Percentiles rank a stretch among this genome's conserved stretches.
These are phyloP conservation scores for Trypanosomatidae sp. DNA, from an alignment of 208 protist species.

Conservation along the genomic window DNA sequence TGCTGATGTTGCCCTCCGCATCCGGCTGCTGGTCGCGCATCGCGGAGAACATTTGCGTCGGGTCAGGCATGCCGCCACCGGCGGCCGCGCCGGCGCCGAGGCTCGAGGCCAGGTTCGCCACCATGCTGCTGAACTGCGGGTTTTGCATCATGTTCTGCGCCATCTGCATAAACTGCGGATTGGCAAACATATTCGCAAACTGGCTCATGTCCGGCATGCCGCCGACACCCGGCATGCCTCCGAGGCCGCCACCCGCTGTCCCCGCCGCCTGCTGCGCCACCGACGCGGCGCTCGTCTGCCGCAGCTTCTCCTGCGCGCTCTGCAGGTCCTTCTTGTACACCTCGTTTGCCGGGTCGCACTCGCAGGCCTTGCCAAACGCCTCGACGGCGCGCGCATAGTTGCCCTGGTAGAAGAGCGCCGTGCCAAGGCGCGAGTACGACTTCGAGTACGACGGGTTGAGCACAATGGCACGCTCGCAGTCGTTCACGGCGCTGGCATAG, in stretches of 20 bases:
- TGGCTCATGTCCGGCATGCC: slow-evolving; percentile 71
- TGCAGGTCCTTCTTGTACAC: slow-evolving; percentile 88
- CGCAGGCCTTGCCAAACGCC: slow-evolving; percentile 80
- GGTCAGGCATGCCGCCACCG: neutral
- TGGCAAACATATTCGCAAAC: slow-evolving; percentile 77
- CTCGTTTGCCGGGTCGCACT: slow-evolving; percentile 86
- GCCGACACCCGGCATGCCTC: slow-evolving; percentile 26
- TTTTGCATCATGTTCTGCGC: slow-evolving; percentile 85
- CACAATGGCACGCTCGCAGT: slow-evolving; percentile 82
- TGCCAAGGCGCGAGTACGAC: slow-evolving; percentile 83
- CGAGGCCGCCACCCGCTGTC: slow-evolving; percentile 11
- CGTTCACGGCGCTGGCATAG: slow-evolving; percentile 75
- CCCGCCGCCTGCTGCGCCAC: slow-evolving; percentile 12
- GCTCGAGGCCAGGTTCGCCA: slow-evolving; percentile 66
- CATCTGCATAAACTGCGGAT: slow-evolving; percentile 87
- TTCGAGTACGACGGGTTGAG: slow-evolving; percentile 84
- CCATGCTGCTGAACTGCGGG: slow-evolving; percentile 76
- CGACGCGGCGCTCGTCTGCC: slow-evolving; percentile 12
- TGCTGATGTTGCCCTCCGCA: slow-evolving; percentile 45
- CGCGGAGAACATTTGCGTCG: neutral
- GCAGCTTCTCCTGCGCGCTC: slow-evolving; percentile 69
- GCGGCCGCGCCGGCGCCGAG: slow-evolving; percentile 21
- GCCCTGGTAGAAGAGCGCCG: slow-evolving; percentile 83
- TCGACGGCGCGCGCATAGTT: slow-evolving; percentile 75
- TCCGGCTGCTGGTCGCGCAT: slow-evolving; percentile 25